A percentile compares a stretch with the other conserved stretches of the same genome.
phyloP scores from a whole-genome alignment of 2,329 filamentous ascomycete species.

The Thelonectria blattea region DNA sequence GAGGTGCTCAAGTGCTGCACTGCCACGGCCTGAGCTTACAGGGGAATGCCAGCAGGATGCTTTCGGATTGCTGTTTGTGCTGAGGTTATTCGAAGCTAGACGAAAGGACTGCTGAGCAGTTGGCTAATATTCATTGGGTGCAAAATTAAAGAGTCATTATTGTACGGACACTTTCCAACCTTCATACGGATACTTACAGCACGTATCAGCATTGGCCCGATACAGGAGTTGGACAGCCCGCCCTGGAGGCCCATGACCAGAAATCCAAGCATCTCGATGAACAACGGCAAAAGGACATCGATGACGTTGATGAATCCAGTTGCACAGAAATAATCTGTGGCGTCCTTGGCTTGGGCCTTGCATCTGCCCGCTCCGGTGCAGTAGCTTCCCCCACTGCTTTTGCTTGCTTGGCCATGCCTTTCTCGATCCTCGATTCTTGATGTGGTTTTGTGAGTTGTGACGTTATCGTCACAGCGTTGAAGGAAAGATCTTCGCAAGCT shows the following conservation, averaged over 20 bases:
- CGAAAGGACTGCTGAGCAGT: too few relatives aligned
- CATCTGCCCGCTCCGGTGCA: not conserved
- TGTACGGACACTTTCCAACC: too few relatives aligned
- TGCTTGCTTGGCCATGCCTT: not conserved
- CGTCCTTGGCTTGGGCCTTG: conserved; percentile 13
- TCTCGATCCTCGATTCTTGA: not conserved
- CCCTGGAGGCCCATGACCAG: not conserved
- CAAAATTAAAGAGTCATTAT: too few relatives aligned
- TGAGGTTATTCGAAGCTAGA: too few relatives aligned
- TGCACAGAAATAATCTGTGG: conserved; percentile 10
- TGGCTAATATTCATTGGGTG: too few relatives aligned
- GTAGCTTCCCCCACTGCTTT: conserved; percentile 6
- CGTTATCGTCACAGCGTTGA: conserved; percentile 1
- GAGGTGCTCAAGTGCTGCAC: conserved; percentile 14
- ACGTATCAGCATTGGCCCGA: too few relatives aligned
- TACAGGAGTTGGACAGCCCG: too few relatives aligned
- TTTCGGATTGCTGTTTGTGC: not conserved
- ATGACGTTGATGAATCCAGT: conserved; percentile 20
- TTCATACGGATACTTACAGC: too few relatives aligned
- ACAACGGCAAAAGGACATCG: not conserved
- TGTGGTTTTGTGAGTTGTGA: conserved; percentile 1
- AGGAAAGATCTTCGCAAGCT: conserved; percentile 3
- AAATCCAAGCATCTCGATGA: conserved; percentile 8
- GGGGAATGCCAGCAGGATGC: conserved; percentile 2
- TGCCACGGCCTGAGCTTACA: conserved; percentile 15